Percentiles rank a stretch among this genome's conserved stretches.
Conservation (phyloP, 306 rosid genomes). For the Lablab purpureus region DNA sequence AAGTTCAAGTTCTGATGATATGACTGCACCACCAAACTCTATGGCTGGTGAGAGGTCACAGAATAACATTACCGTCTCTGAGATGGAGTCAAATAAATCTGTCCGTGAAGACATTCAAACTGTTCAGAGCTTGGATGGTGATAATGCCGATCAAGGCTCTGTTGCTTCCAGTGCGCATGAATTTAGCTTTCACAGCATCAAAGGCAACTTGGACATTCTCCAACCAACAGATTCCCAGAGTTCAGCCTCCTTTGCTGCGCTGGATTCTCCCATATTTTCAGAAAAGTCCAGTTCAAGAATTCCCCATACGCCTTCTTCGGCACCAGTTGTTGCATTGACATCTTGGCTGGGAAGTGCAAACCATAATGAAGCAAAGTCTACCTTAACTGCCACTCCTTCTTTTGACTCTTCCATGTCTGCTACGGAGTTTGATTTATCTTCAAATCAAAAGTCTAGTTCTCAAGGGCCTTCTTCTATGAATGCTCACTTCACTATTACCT, state of each 20-base stretch:
- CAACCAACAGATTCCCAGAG: constrained; percentile 75
- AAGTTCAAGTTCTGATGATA: constrained; percentile 94
- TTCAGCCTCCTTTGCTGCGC: constrained; percentile 66
- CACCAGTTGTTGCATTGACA: constrained; percentile 80
- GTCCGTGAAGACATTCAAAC: constrained; percentile 57
- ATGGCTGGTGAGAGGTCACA: constrained; percentile 61
- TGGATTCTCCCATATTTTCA: constrained; percentile 82
- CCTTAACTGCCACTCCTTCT: constrained; percentile 67
- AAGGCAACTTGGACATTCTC: constrained; percentile 56
- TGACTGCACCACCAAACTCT: constrained; percentile 50
- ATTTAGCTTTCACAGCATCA: constrained; percentile 61
- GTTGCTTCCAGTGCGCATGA: constrained; percentile 72
- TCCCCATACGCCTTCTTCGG: constrained; percentile 61
- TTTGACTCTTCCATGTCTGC: constrained; percentile 69
- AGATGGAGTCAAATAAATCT: constrained; percentile 56
- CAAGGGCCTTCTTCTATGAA: constrained; percentile 69
- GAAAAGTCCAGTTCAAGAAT: constrained; percentile 78
- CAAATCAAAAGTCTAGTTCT: constrained; percentile 71
- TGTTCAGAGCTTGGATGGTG: constrained; percentile 71
- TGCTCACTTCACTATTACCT: constrained; percentile 70
- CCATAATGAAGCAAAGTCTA: constrained; percentile 67
- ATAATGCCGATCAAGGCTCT: constrained; percentile 75
- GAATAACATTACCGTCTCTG: constrained; percentile 48
- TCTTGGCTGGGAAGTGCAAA: constrained; percentile 89
- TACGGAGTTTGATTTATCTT: constrained; percentile 69